Base-by-base conservation (phyloP, 345 rosid genomes). In the Eutrema heterophyllum region DNA sequence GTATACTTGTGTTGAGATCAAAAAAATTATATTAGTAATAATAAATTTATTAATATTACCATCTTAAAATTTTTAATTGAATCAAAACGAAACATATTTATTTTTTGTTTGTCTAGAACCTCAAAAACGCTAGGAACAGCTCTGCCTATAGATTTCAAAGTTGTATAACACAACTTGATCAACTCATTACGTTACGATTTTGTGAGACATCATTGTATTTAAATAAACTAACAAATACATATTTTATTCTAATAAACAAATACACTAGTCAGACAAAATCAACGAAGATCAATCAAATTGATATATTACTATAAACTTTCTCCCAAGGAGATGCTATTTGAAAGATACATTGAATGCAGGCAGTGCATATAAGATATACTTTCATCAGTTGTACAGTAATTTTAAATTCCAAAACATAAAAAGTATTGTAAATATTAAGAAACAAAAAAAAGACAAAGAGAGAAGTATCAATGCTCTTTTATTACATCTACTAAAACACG, bases 391-490 rank as follows among this genome's bases (percentile, higher is more conserved):
- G 73, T 53, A 68, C 43, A 52, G 57, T 9, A 18, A 26, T 43
- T 24, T 44, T 5, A 43, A 68, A 68, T 60, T 56, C 60, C 60
- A 60, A 66, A 12, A 16, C 7, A 56, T 0, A 36, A 1, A 13
- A 53, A 30, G 18, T 4, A 7, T 10, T 26, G 40, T 9, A 49
- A 12, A 9, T 21, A 24, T 9, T 11, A 21, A 39, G 8, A 18
- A 27, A n/a, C n/a, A 7, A 15, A 27, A 16, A 15, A 55, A 44
- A 33, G 54, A 67, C 39, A 68, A 29, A 67, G 36, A 52, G 72
- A 75, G 68, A 56, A 67, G 73, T 59, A 75, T 68, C 68, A 67
- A 73, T 73, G 71, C 77, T 65, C 58, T 55, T 27, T 54, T 12
- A 68, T 67, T 63, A 75, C 35, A 75, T 52, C 27, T 58, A 48